A percentile compares a stretch with the other conserved stretches of the same genome.
Evolutionary conservation across 1,284 basidiomycete species (phyloP).

Genomic region (Ganoderma leucocontextum): DNA sequence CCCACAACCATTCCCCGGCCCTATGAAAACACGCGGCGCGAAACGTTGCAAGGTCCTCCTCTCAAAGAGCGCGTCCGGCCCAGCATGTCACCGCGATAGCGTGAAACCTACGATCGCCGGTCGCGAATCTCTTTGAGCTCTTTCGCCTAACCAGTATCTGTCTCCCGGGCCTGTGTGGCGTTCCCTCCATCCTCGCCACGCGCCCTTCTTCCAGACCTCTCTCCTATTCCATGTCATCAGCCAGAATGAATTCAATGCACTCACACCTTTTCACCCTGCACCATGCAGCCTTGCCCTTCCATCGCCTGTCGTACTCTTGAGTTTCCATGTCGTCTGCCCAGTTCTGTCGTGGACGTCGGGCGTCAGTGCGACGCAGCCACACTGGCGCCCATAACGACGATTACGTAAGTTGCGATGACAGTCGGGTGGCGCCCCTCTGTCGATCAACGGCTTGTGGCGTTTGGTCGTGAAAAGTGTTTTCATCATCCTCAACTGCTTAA

Average conservation of each 20-base stretch:
- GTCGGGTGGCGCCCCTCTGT: slow-evolving; percentile 6
- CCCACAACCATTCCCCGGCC: slow-evolving; percentile 13
- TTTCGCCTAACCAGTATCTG: slow-evolving; percentile 24
- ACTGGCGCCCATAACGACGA: slow-evolving; percentile 22
- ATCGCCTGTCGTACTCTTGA: background rate
- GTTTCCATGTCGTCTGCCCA: background rate
- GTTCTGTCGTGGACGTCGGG: slow-evolving; percentile 3
- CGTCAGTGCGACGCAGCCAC: background rate
- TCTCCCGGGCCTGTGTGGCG: slow-evolving; percentile 17
- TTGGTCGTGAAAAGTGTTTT: background rate
- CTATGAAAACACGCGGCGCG: slow-evolving; percentile 14
- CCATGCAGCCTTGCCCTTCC: background rate
- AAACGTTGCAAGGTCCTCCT: slow-evolving; percentile 11
- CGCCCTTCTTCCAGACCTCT: slow-evolving; percentile 5
- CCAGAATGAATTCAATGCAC: slow-evolving; percentile 23
- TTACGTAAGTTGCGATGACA: slow-evolving; percentile 15
- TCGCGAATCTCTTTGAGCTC: slow-evolving; percentile 24
- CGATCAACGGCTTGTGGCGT: background rate
- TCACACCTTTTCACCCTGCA: background rate
- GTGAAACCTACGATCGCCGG: slow-evolving; percentile 18
- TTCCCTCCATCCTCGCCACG: slow-evolving; percentile 9
- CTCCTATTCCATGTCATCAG: slow-evolving; percentile 25
- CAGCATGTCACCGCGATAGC: slow-evolving; percentile 11
- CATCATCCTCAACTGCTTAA: slow-evolving; percentile 1
- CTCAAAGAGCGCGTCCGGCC: slow-evolving; percentile 7